Evolutionary conservation across 257 asterid genomes (phyloP).

Genomic region (Rubia yunnanensis): DNA sequence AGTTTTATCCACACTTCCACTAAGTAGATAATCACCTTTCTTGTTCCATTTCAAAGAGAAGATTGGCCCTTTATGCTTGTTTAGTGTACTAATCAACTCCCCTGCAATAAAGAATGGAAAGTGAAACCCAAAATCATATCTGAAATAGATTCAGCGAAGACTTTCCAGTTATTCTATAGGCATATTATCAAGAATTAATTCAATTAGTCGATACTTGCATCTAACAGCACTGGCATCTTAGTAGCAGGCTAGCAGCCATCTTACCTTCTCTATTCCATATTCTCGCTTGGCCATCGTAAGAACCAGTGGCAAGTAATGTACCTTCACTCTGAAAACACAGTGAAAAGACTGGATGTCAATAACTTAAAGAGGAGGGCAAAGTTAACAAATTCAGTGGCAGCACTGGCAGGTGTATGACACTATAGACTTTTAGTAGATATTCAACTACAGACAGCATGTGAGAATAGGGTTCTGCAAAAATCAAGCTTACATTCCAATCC

Average conservation of each 20-base stretch:
- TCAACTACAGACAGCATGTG: not conserved
- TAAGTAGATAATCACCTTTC: constrained; percentile 90
- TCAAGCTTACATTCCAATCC: constrained; percentile 83
- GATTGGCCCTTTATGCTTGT: constrained; percentile 92
- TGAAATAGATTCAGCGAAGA: not conserved
- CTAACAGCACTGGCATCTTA: constrained; percentile 3
- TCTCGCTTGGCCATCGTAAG: constrained; percentile 99
- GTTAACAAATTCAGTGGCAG: constrained; percentile 5
- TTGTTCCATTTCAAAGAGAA: constrained; percentile 98
- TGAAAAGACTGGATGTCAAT: constrained; percentile 7
- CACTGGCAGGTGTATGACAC: not conserved
- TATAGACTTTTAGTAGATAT: not conserved
- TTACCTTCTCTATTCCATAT: constrained; percentile 91
- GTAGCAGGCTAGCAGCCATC: constrained; percentile 15
- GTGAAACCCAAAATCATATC: not conserved
- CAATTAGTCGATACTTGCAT: not conserved
- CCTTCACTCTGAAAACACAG: constrained; percentile 62
- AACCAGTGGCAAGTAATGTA: constrained; percentile 90
- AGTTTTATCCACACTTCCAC: constrained; percentile 96
- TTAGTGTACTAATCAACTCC: constrained; percentile 69
- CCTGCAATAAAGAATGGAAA: constrained; percentile 37
- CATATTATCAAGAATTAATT: not conserved
- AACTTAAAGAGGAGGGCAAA: not conserved
- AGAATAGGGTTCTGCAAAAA: not conserved
- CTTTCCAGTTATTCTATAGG: not conserved